A percentile compares a stretch with the other conserved stretches of the same genome.
phyloP scores from a whole-genome alignment of 2,329 filamentous ascomycete genomes.

The Hymenoscyphus linearis region DNA sequence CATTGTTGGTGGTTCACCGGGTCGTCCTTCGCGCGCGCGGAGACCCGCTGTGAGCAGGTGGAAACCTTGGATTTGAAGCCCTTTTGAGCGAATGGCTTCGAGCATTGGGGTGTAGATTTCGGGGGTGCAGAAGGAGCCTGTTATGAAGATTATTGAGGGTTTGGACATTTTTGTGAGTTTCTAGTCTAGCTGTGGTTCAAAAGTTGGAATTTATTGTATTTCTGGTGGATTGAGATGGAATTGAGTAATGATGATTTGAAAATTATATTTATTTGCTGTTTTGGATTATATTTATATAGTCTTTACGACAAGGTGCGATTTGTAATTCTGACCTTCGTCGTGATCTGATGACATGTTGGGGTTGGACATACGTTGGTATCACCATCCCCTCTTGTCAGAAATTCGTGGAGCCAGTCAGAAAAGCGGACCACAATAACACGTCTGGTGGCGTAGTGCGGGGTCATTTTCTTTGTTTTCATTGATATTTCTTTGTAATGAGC shows the following conservation, averaged over 20 bases:
- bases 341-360: too few species aligned
- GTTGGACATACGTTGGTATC: too few species aligned
- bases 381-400: too few species aligned
- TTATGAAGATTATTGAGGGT: constrained; percentile 13
- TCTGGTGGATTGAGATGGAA: background rate
- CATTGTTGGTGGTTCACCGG: constrained; percentile 23
- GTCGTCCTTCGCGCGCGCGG: background rate
- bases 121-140: constrained; percentile 15
- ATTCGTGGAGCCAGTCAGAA: too few species aligned
- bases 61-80: constrained; percentile 3
- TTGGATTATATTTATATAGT: too few species aligned
- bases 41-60: constrained; percentile 10
- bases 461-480: too few species aligned
- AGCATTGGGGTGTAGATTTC: constrained; percentile 10
- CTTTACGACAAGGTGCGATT: too few species aligned
- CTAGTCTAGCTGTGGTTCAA: background rate
- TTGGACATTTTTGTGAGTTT: background rate
- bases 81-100: constrained; percentile 4
- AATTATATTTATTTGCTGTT: too few species aligned
- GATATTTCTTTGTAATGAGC: too few species aligned
- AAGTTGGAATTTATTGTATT: background rate
- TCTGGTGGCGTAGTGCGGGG: too few species aligned
- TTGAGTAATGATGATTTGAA: background rate
- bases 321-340: too few species aligned
- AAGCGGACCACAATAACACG: too few species aligned